Percentiles rank a stretch among this genome's conserved stretches.
phyloP scores from a whole-genome alignment of 108 stramenopile genomes.

The Stephanodiscus triporus region DNA sequence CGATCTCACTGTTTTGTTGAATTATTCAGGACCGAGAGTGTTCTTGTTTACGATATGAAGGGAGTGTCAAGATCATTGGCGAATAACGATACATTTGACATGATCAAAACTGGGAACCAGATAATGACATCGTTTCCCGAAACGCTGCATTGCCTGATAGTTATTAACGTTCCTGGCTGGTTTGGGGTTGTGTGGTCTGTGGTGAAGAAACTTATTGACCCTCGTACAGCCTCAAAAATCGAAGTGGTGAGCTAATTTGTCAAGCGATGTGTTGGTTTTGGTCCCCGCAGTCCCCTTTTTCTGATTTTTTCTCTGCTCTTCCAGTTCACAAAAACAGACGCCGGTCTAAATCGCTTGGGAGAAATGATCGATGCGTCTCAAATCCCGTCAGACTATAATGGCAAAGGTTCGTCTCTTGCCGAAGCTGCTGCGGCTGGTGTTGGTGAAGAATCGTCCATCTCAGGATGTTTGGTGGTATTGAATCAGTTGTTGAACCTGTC shows the following conservation, averaged over 20 bases:
- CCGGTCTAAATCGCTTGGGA: constrained; percentile 27
- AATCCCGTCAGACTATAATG: constrained; percentile 47
- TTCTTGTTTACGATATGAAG: constrained; percentile 43
- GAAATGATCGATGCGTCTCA: constrained; percentile 45
- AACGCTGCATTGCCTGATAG: constrained; percentile 44
- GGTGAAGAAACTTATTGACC: constrained; percentile 40
- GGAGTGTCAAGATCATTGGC: constrained; percentile 33
- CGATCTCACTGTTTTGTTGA: background rate
- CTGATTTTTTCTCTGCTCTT: background rate
- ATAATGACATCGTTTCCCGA: constrained; percentile 49
- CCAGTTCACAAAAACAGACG: constrained; percentile 32
- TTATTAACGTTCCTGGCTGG: constrained; percentile 50
- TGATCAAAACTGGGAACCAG: constrained; percentile 39
- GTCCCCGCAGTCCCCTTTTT: background rate
- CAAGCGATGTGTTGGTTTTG: background rate
- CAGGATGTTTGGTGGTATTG: constrained; percentile 23
- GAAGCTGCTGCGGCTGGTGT: constrained; percentile 17
- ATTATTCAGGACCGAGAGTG: constrained; percentile 26
- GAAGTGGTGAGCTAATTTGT: constrained; percentile 18
- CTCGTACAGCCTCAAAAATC: constrained; percentile 52
- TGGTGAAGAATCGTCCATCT: background rate
- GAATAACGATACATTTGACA: constrained; percentile 43
- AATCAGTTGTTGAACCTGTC: constrained; percentile 27
- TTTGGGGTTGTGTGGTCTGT: constrained; percentile 46
- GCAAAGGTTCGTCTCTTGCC: constrained; percentile 33